These are phyloP conservation scores for Phaeosphaeriaceae sp. DNA, from an alignment of 2,329 filamentous ascomycete genomes.

Conservation along the genomic window DNA sequence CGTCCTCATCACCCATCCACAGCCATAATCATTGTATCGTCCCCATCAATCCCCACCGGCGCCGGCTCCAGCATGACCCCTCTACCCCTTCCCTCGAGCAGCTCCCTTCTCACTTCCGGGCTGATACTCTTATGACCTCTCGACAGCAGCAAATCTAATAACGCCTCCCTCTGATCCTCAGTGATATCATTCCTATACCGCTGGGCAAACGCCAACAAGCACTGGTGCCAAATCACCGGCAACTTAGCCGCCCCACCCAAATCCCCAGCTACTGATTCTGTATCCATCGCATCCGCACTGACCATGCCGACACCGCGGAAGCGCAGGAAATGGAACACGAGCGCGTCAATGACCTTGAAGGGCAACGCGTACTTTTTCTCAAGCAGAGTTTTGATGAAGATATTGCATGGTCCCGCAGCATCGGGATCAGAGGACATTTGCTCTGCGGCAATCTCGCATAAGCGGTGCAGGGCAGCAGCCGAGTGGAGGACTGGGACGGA, in stretches of 20 bases:
- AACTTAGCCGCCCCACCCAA: constrained; percentile 67
- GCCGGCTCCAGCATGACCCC: constrained; percentile 72
- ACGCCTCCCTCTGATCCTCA: constrained; percentile 89
- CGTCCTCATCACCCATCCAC: constrained; percentile 13
- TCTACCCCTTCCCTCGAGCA: constrained; percentile 85
- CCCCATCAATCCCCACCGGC: constrained; percentile 69
- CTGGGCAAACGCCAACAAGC: constrained; percentile 88
- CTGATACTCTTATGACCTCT: constrained; percentile 89
- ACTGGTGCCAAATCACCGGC: constrained; percentile 97
- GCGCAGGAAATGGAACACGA: constrained; percentile 96
- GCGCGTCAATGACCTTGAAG: constrained; percentile 89
- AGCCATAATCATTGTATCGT: constrained; percentile 86
- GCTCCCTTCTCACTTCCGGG: constrained; percentile 86
- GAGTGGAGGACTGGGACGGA: constrained; percentile 92
- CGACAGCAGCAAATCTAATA: constrained; percentile 84
- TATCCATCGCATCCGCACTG: constrained; percentile 63
- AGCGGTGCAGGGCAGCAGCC: constrained; percentile 85
- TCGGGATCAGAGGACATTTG: constrained; percentile 84
- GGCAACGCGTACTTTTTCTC: constrained; percentile 98
- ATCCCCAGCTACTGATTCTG: constrained; percentile 40
- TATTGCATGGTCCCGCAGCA: constrained; percentile 88
- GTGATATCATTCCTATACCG: constrained; percentile 96
- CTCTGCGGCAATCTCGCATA: constrained; percentile 93
- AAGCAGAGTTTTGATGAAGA: constrained; percentile 90
- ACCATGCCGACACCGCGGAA: constrained; percentile 76